Evolutionary conservation across 345 rosid species (phyloP).

Genomic region (Arabidopsis suecica): DNA sequence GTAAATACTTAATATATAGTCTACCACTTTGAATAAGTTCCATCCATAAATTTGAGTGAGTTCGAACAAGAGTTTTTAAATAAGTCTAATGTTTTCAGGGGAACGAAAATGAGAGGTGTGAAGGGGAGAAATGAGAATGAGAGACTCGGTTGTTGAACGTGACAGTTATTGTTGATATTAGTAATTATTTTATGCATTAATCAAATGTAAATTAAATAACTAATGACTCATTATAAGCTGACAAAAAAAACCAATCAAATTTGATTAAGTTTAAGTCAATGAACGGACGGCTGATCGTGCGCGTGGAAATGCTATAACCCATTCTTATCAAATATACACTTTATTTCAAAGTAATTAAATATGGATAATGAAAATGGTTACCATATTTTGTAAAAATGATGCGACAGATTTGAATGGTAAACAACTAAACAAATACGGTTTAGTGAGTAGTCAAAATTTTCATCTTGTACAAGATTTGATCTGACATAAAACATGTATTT

Average conservation of each 20-base stretch:
- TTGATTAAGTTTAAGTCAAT: conserved; percentile 28
- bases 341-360: neutral
- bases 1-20: neutral
- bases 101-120: conserved; percentile 20
- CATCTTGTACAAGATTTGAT: too few species aligned
- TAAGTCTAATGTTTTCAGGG: neutral
- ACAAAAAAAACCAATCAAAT: conserved; percentile 17
- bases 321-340: conserved; percentile 1
- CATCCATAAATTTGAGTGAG: conserved; percentile 2
- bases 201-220: neutral
- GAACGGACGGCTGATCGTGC: conserved; percentile 43
- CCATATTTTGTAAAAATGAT: too few species aligned
- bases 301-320: conserved; percentile 25
- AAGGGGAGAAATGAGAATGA: conserved; percentile 7
- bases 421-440: too few species aligned
- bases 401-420: too few species aligned
- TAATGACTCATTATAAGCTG: conserved; percentile 32
- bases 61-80: neutral
- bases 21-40: conserved; percentile 10
- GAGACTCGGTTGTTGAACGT: conserved; percentile 31
- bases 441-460: too few species aligned
- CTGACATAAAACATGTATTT: too few species aligned
- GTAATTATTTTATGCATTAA: neutral
- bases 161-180: conserved; percentile 29
- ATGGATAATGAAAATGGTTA: neutral